Evolutionary conservation across 2,329 filamentous ascomycete genomes (phyloP).

Genomic region (Fusarium pseudonygamai): DNA sequence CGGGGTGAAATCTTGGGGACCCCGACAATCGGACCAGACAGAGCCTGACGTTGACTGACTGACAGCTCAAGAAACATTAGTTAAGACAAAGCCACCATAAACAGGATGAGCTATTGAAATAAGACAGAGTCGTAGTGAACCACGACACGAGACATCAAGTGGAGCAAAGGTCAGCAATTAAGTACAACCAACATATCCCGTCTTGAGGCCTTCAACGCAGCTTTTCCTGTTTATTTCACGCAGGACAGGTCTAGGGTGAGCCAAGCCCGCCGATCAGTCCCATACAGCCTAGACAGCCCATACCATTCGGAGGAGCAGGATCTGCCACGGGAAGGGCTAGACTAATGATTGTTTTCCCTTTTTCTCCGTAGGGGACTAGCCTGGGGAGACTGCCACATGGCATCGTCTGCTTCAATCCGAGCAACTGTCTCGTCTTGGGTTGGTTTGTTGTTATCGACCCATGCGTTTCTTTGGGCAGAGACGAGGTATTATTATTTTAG

Average conservation of each 20-base stretch:
- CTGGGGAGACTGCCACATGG: slow-evolving; percentile 34
- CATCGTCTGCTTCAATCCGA: slow-evolving; percentile 29
- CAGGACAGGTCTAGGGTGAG: slow-evolving; percentile 25
- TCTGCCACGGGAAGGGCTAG: slow-evolving; percentile 21
- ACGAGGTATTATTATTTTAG: slow-evolving; percentile 19
- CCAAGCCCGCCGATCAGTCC: slow-evolving; percentile 21
- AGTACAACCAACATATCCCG: slow-evolving; percentile 1
- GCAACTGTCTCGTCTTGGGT: neutral
- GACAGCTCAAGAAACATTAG: neutral
- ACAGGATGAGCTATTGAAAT: neutral
- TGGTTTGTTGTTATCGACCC: slow-evolving; percentile 6
- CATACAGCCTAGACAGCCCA: neutral
- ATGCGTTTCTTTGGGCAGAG: slow-evolving; percentile 6
- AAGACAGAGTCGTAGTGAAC: neutral
- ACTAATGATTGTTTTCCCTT: slow-evolving; percentile 18
- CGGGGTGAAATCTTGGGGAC: slow-evolving; percentile 25
- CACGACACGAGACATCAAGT: neutral
- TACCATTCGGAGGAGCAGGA: slow-evolving; percentile 1
- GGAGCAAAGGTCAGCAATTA: neutral
- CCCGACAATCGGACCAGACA: slow-evolving; percentile 22
- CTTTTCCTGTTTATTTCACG: slow-evolving; percentile 1
- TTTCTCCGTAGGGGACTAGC: neutral
- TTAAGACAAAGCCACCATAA: neutral
- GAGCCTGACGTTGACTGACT: neutral
- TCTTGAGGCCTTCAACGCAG: slow-evolving; percentile 19